These are phyloP conservation scores for Mesembryanthemum crystallinum DNA, from an alignment of 148 eudicot species.

Conservation along the genomic window DNA sequence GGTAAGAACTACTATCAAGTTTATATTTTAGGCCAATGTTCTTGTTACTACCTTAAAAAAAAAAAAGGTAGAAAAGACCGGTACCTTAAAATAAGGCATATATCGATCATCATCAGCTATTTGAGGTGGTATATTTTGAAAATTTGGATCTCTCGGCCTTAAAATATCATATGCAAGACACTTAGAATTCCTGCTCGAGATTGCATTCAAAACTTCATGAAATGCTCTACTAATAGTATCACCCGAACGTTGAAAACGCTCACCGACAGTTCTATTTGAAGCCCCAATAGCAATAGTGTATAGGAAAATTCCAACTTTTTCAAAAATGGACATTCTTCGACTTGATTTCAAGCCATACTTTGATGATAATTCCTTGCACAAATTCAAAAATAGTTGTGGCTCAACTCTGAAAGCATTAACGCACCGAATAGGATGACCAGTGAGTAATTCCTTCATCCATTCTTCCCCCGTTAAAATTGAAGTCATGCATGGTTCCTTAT, in stretches of 20 bases:
- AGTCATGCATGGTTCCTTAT: conserved; percentile 8
- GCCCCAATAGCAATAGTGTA: neutral
- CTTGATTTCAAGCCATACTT: neutral
- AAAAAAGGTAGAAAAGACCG: too few relatives aligned
- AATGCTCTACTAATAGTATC: neutral
- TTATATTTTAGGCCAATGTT: too few relatives aligned
- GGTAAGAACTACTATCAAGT: too few relatives aligned
- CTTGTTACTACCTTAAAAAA: too few relatives aligned
- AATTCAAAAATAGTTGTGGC: neutral
- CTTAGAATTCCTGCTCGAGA: neutral
- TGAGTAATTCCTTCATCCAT: neutral
- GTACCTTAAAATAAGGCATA: conserved; percentile 10
- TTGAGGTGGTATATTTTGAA: neutral
- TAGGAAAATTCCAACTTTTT: neutral
- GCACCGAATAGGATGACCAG: neutral
- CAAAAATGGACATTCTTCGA: neutral
- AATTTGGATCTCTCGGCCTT: neutral
- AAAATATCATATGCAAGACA: conserved; percentile 2
- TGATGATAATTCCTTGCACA: conserved; percentile 2
- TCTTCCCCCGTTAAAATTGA: neutral
- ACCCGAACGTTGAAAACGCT: neutral
- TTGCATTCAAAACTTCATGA: neutral
- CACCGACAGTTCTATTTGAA: conserved; percentile 1
- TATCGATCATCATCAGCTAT: neutral
- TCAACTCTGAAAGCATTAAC: conserved; percentile 13